Conservation (phyloP, 1,284 basidiomycete genomes). For the Tetrapyrgos nigripes region DNA sequence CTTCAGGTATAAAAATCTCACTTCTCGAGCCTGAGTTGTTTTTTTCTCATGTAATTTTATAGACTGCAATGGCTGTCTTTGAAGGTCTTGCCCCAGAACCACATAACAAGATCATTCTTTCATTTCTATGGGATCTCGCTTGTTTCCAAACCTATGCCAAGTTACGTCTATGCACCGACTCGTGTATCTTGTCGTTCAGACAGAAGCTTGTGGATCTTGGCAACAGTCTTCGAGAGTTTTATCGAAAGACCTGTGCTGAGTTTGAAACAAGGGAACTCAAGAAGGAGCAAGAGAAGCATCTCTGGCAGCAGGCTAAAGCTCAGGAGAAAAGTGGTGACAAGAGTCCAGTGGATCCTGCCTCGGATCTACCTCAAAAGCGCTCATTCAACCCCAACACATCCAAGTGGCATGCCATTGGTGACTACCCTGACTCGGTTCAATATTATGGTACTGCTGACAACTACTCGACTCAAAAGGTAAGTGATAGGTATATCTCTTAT, state of each 20-base stretch:
- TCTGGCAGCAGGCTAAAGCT: background rate
- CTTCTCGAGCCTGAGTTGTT: no score
- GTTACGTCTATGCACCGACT: constrained; percentile 31
- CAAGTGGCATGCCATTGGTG: constrained; percentile 13
- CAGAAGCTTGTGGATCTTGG: constrained; percentile 24
- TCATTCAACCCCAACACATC: constrained; percentile 10
- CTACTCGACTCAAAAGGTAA: constrained; percentile 30
- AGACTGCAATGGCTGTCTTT: constrained; percentile 42
- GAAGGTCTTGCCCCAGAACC: constrained; percentile 26
- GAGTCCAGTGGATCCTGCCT: background rate
- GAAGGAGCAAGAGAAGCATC: constrained; percentile 14
- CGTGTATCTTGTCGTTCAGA: constrained; percentile 25
- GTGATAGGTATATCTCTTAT: constrained; percentile 16
- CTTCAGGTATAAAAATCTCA: constrained; percentile 25
- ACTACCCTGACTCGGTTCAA: constrained; percentile 3
- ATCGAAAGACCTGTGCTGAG: background rate
- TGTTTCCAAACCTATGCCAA: constrained; percentile 41
- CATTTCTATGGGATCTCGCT: constrained; percentile 27
- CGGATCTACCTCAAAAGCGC: constrained; percentile 10
- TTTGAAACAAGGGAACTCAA: constrained; percentile 25
- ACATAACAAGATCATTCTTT: constrained; percentile 24
- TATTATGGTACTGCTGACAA: constrained; percentile 9
- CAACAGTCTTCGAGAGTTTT: constrained; percentile 23
- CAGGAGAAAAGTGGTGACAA: background rate
- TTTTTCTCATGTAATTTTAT: background rate